Conservation (phyloP, 1,139 yeast species). For the Hyphopichia fennica region DNA sequence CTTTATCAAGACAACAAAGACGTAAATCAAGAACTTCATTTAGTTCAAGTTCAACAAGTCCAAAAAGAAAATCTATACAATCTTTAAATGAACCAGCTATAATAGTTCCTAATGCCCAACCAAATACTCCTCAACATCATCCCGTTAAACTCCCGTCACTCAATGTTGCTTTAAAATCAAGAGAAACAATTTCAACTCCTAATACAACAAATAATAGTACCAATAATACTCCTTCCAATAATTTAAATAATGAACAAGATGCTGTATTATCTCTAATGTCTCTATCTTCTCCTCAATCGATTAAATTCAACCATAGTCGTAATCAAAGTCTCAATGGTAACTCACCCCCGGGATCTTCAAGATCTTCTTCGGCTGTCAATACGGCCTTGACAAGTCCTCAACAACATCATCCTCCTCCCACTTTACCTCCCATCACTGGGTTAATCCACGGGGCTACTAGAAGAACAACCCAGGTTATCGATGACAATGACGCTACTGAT, state of each 20-base stretch:
- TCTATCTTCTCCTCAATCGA: conserved; percentile 42
- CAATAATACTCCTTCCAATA: too few species aligned
- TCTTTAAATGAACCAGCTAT: conserved; percentile 2
- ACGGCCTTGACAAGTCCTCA: conserved; percentile 19
- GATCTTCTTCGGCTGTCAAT: conserved; percentile 16
- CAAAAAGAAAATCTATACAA: conserved; percentile 3
- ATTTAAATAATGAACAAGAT: conserved; percentile 36
- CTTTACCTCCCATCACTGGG: conserved; percentile 38
- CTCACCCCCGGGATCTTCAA: conserved; percentile 20
- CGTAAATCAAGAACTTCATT: conserved; percentile 21
- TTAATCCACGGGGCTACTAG: conserved; percentile 12
- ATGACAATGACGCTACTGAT: conserved; percentile 24
- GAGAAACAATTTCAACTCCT: conserved; percentile 3
- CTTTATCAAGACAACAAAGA: conserved; percentile 29
- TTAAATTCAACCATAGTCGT: conserved; percentile 32
- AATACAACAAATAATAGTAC: background rate
- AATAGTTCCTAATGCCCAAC: background rate
- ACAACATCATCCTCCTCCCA: conserved; percentile 12
- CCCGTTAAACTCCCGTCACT: conserved; percentile 31
- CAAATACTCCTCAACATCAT: conserved; percentile 4
- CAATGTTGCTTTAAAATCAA: conserved; percentile 22
- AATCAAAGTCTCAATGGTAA: conserved; percentile 26
- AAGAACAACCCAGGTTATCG: conserved; percentile 6
- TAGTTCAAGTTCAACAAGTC: conserved; percentile 5
- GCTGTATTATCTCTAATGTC: conserved; percentile 49